phyloP scores from a whole-genome alignment of 345 rosid species.

The Stellera chamaejasme region DNA sequence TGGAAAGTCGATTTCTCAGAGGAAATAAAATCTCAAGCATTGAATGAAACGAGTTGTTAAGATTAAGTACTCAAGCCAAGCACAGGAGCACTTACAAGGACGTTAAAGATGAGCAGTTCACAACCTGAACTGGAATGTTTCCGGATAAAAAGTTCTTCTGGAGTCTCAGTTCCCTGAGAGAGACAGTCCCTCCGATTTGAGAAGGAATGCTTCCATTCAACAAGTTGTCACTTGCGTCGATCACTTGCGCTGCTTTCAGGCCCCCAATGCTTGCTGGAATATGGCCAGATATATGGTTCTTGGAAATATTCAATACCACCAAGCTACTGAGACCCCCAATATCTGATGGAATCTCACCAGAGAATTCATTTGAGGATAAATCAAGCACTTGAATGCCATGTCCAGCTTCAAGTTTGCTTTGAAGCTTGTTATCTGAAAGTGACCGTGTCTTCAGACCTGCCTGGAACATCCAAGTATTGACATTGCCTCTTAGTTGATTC shows the following conservation, averaged over 20 bases:
- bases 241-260: constrained; percentile 27
- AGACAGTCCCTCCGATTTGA: constrained; percentile 55
- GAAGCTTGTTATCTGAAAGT: constrained; percentile 26
- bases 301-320: constrained; percentile 57
- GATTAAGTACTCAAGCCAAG: background rate
- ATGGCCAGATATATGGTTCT: constrained; percentile 52
- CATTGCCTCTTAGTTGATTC: constrained; percentile 53
- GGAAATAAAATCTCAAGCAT: too few relatives aligned
- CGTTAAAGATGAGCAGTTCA: constrained; percentile 49
- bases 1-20: too few relatives aligned
- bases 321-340: constrained; percentile 47
- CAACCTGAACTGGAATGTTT: constrained; percentile 50
- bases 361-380: constrained; percentile 62
- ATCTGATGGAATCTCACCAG: constrained; percentile 53
- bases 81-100: constrained; percentile 48
- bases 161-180: constrained; percentile 47
- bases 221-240: constrained; percentile 68
- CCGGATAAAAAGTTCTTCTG: constrained; percentile 63
- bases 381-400: constrained; percentile 48
- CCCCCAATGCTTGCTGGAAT: constrained; percentile 55
- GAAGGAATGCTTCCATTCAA: constrained; percentile 69
- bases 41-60: too few relatives aligned
- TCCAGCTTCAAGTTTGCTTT: constrained; percentile 23
- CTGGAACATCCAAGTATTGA: constrained; percentile 51
- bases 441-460: constrained; percentile 21